A percentile compares a stretch with the other conserved stretches of the same genome.
Evolutionary conservation across 495 filamentous ascomycete species (phyloP).

Genomic region (Aspergillus affinis): DNA sequence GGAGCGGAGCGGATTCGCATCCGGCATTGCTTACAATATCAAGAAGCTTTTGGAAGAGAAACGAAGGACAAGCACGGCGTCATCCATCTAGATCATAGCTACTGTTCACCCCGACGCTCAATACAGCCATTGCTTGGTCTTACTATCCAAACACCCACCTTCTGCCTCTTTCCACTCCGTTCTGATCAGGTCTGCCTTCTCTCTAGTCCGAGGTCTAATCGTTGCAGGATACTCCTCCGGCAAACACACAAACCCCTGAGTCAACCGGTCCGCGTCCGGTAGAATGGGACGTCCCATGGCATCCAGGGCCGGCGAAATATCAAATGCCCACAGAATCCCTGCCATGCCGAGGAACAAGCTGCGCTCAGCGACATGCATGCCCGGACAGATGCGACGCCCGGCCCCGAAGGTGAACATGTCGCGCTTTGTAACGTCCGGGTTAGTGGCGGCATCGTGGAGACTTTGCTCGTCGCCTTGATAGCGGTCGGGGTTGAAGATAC

Average conservation of each 20-base stretch:
- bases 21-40: background rate
- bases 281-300: slow-evolving; percentile 14
- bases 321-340: slow-evolving; percentile 57
- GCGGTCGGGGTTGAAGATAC: slow-evolving; percentile 55
- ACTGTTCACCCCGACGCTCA: too few relatives aligned
- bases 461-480: slow-evolving; percentile 32
- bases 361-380: slow-evolving; percentile 33
- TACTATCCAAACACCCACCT: slow-evolving; percentile 16
- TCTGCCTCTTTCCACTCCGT: slow-evolving; percentile 30
- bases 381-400: slow-evolving; percentile 32
- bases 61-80: too few relatives aligned
- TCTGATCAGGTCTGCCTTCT: slow-evolving; percentile 30
- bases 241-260: slow-evolving; percentile 43
- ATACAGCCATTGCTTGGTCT: slow-evolving; percentile 22
- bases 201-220: slow-evolving; percentile 32
- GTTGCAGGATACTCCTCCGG: slow-evolving; percentile 32
- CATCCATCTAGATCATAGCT: too few relatives aligned
- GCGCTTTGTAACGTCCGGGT: slow-evolving; percentile 38
- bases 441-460: slow-evolving; percentile 36
- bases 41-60: background rate
- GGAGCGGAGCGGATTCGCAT: background rate
- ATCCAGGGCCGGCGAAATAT: slow-evolving; percentile 19
- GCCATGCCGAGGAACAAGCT: slow-evolving; percentile 51
- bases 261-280: slow-evolving; percentile 25
- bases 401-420: slow-evolving; percentile 33